Evolutionary conservation across 2,329 filamentous ascomycete genomes (phyloP).

Genomic region (Penicillium sp.): DNA sequence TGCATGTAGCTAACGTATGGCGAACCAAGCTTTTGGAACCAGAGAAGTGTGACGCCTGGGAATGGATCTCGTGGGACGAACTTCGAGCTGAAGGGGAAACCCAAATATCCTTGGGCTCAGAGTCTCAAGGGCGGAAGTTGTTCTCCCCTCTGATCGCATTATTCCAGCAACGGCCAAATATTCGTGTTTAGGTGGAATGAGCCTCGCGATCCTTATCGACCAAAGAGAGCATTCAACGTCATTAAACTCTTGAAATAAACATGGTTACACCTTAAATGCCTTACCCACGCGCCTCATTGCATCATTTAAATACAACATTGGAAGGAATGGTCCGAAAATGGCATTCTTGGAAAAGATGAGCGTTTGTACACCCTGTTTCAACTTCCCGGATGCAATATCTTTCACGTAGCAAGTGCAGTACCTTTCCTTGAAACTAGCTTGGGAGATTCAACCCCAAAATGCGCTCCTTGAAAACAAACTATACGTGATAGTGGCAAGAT

Average conservation of each 20-base stretch:
- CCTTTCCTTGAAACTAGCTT: neutral
- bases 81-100: conserved; percentile 40
- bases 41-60: conserved; percentile 57
- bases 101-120: conserved; percentile 30
- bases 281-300: neutral
- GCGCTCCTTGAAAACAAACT: neutral
- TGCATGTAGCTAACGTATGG: neutral
- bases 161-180: conserved; percentile 39
- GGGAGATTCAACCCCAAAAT: neutral
- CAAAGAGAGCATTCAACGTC: neutral
- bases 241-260: neutral
- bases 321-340: neutral
- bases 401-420: neutral
- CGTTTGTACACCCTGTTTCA: neutral
- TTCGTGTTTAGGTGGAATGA: conserved; percentile 12
- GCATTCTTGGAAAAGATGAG: neutral
- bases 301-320: too few species aligned
- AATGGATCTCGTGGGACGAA: conserved; percentile 53
- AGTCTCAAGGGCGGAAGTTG: conserved; percentile 34
- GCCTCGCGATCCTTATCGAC: too few species aligned
- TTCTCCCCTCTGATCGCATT: conserved; percentile 53
- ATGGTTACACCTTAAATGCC: neutral
- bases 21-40: conserved; percentile 41
- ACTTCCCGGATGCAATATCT: neutral
- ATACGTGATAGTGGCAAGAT: neutral